Evolutionary conservation across 2,329 filamentous ascomycete genomes (phyloP), one percentile per base, ranked within the genome.

Genomic region (Nemania diffusa): DNA sequence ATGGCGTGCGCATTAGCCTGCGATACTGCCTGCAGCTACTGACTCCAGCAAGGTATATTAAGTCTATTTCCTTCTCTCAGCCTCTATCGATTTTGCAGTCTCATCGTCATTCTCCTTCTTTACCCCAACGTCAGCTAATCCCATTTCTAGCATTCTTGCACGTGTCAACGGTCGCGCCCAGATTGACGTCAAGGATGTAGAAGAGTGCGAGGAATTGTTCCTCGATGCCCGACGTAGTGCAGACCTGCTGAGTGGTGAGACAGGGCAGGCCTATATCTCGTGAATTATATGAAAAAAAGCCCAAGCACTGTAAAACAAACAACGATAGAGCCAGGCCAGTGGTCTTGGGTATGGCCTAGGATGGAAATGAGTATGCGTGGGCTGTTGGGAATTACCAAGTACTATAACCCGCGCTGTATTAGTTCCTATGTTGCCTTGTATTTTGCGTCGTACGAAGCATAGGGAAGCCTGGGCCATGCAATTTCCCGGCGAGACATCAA

Each of bases 21-120:
- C 86, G 96, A 73, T 99, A 99, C 82, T 95, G 94, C 73, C 84
- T 99, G 78, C 96, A 98, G 82, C 83, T 99, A 73, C 85, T 99
- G 74, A 92, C 94, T 27, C 94, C 94, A 1, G 91, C 94, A 59
- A 95, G 87, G 87, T 89, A 81, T 77, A 84, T 79, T 27, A 22
- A n/a, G 9, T 37, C 27, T 34, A 4, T 65, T 62, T 53, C 42
- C 55, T 37, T 37, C 22, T 64, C 29, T 32, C 62, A 51, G 55
- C 29, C 32, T 62, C 27, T 58, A 63, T 63, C 56, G 56, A 53
- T 53, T 9, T 20, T 5, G n/a, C 24, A 46, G 29, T 11, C 53
- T 58, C 42, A 32, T 37, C 22, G 4, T 9, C 22, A 17, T 20
- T 17, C 4, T 20, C 11, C n/a, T 34, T 61, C 26, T 55, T 8